phyloP scores from a whole-genome alignment of 1,139 yeast genomes.

The Yamadazyma dendronema region DNA sequence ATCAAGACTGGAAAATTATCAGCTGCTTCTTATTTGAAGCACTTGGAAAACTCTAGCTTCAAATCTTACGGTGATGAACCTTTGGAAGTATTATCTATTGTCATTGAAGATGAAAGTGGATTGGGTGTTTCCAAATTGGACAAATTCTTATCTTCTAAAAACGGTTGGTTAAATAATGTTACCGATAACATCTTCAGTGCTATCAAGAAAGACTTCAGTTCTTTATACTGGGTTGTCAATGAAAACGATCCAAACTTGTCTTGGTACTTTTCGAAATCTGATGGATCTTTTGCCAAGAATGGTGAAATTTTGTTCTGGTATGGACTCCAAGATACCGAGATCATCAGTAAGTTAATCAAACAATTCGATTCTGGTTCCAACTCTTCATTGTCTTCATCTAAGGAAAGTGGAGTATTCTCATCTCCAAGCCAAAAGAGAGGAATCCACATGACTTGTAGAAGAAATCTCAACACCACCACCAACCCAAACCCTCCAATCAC shows the following conservation, averaged over 20 bases:
- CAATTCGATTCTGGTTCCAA: constrained; percentile 50
- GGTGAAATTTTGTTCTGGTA: constrained; percentile 95
- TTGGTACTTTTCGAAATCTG: constrained; percentile 91
- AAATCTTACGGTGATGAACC: constrained; percentile 95
- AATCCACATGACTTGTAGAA: constrained; percentile 23
- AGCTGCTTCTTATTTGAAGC: constrained; percentile 80
- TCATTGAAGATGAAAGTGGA: constrained; percentile 37
- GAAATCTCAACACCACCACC: constrained; percentile 29
- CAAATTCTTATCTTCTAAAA: constrained; percentile 81
- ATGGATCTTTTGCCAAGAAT: constrained; percentile 87
- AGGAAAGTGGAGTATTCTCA: constrained; percentile 42
- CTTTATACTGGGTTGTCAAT: constrained; percentile 83
- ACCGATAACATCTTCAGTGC: constrained; percentile 91
- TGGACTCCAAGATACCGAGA: constrained; percentile 66
- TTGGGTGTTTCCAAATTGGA: constrained; percentile 65
- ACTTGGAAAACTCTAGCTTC: constrained; percentile 61
- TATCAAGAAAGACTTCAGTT: constrained; percentile 67
- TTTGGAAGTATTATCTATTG: constrained; percentile 88
- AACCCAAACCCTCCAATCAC: constrained; percentile 75
- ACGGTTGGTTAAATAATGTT: constrained; percentile 97
- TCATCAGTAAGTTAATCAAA: constrained; percentile 61
- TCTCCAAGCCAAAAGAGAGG: constrained; percentile 43
- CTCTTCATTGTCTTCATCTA: constrained; percentile 37
- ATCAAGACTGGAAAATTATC: constrained; percentile 68
- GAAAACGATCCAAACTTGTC: constrained; percentile 89